Evolutionary conservation across 75 land plant species (phyloP), one percentile per base, ranked within the genome.

Genomic region (Gnetum montanum): DNA sequence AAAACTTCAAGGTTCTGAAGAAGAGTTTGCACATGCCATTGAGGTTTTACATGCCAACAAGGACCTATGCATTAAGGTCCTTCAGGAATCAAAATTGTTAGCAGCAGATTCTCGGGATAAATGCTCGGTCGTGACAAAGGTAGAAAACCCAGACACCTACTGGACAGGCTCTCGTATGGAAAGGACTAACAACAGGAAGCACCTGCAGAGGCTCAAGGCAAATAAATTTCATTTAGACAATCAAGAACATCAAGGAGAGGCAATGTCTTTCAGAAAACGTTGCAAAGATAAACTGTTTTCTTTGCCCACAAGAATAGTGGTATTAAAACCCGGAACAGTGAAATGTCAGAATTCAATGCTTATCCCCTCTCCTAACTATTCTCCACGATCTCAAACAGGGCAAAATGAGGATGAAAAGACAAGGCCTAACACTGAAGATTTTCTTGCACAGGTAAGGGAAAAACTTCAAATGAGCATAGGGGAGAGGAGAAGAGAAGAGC

Each of bases 311-410:
- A 78, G 71, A 63, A 89, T 89, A 65, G 86, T 89, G 3, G 78
- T 85, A 34, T 60, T 89, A 59, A 89, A 74, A 63, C 95, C 95
- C 45, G 74, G 83, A 51, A 77, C 74, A 55, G 82, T 76, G 36
- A 62, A 56, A 53, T 43, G 26, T 47, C 50, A 54, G 34, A 57
- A 58, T 25, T 49, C 12, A 57, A 66, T 41, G 70, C 74, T 25
- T 71, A 76, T 29, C 61, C 68, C 45, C 38, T 27, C 46, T 4
- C 48, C 48, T 24, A 48, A 23, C 6, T 63, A 60, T 64, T 31
- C 51, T 19, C 55, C 55, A 20, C 34, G 16, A 27, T 52, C 55
- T 52, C 36, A 52, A 52, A 33, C 36, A 19, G 55, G 63, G 65
- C 19, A 49, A 60, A 26, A 60, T 70, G 5, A 71, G 50, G 19